These are phyloP conservation scores for Ophiocordyceps camponoti-floridani DNA, from an alignment of 2,329 filamentous ascomycete genomes.

Conservation along the genomic window DNA sequence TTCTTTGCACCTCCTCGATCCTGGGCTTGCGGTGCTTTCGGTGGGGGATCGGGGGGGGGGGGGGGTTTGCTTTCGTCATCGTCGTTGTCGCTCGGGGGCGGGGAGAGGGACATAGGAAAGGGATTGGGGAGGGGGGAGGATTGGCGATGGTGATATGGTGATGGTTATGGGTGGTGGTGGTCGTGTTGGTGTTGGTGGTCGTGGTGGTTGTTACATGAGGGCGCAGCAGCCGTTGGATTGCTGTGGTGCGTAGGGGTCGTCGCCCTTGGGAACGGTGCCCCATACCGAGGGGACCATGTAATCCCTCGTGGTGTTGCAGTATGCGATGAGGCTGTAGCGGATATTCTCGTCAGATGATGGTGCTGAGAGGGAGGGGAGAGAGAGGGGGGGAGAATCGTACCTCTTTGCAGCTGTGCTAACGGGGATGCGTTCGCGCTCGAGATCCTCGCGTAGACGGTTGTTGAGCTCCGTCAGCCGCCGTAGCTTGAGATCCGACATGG, in stretches of 20 bases:
- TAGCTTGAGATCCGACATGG: constrained; percentile 96
- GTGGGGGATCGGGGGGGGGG: too few species aligned
- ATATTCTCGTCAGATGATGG: constrained; percentile 27
- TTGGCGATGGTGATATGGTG: background rate
- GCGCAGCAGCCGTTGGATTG: constrained; percentile 84
- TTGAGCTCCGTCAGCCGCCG: constrained; percentile 93
- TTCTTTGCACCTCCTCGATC: too few species aligned
- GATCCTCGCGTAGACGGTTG: constrained; percentile 83
- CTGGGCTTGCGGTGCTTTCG: too few species aligned
- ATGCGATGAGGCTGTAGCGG: constrained; percentile 94
- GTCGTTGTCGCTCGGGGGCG: too few species aligned
- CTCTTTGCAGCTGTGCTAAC: constrained; percentile 85
- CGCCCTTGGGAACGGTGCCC: constrained; percentile 84
- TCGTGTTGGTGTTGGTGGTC: too few species aligned
- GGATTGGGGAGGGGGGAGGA: background rate
- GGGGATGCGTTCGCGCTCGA: constrained; percentile 87
- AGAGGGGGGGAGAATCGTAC: constrained; percentile 26
- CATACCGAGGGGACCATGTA: constrained; percentile 98
- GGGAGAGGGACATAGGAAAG: background rate
- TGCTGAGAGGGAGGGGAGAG: background rate
- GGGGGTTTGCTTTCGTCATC: too few species aligned
- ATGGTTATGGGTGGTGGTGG: background rate
- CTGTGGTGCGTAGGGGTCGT: constrained; percentile 96
- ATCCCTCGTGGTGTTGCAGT: constrained; percentile 94
- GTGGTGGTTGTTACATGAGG: constrained; percentile 94